These are phyloP conservation scores for Excoecaria cochinchinensis DNA, from an alignment of 345 rosid genomes.

Conservation along the genomic window DNA sequence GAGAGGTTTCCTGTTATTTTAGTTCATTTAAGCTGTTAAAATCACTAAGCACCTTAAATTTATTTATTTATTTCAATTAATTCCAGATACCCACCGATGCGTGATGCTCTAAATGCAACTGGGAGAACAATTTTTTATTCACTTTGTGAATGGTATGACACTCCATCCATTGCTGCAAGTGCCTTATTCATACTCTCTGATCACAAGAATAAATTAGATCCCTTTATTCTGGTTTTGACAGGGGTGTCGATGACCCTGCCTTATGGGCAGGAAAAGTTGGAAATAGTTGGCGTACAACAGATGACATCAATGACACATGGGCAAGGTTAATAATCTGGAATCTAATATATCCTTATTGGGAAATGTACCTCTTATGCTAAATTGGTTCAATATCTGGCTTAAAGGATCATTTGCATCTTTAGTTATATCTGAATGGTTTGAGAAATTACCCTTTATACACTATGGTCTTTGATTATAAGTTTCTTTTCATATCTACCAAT, in stretches of 20 bases:
- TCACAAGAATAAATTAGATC: conserved; percentile 6
- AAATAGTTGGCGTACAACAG: conserved; percentile 98
- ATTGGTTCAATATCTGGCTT: not conserved
- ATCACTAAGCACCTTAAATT: conserved; percentile 1
- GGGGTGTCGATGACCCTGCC: conserved; percentile 96
- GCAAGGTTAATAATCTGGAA: conserved; percentile 60
- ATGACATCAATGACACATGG: conserved; percentile 94
- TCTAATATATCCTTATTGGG: no score
- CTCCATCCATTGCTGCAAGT: not conserved
- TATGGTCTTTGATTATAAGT: not conserved
- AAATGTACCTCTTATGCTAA: not conserved
- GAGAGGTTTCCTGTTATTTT: conserved; percentile 50
- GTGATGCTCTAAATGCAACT: conserved; percentile 75
- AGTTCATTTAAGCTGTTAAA: conserved; percentile 15
- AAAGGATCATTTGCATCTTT: no score
- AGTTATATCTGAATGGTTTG: not conserved
- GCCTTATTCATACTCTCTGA: not conserved
- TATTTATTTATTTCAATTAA: not conserved
- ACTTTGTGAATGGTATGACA: conserved; percentile 83
- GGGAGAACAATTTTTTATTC: conserved; percentile 77
- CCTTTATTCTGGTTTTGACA: conserved; percentile 31
- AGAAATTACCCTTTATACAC: not conserved
- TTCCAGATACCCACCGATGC: conserved; percentile 94
- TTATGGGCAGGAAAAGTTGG: conserved; percentile 91
- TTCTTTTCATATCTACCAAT: not conserved